These are phyloP conservation scores for Lasiodiplodia citricola DNA, from an alignment of 2,329 filamentous ascomycete genomes.

Conservation along the genomic window DNA sequence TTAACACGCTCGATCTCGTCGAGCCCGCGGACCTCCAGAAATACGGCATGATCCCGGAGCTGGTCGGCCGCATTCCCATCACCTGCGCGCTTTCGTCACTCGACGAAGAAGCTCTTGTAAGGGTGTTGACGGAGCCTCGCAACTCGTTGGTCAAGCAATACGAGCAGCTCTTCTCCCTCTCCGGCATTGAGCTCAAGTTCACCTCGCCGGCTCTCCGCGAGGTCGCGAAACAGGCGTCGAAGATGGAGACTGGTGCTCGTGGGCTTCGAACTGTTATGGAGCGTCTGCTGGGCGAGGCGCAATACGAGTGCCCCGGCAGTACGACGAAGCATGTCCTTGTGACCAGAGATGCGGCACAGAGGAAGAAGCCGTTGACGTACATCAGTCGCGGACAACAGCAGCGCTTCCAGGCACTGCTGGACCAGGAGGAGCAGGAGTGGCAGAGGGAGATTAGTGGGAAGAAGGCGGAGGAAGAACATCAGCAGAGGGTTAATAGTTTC, in stretches of 20 bases:
- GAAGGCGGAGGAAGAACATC: constrained; percentile 6
- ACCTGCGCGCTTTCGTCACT: constrained; percentile 84
- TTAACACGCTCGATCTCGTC: constrained; percentile 71
- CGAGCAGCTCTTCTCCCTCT: constrained; percentile 82
- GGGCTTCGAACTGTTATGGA: constrained; percentile 56
- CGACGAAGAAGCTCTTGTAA: constrained; percentile 69
- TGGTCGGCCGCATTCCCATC: constrained; percentile 94
- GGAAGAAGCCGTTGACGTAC: constrained; percentile 49
- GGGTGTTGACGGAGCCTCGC: constrained; percentile 89
- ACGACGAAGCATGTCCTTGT: constrained; percentile 53
- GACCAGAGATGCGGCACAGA: constrained; percentile 51
- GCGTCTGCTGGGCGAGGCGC: constrained; percentile 51
- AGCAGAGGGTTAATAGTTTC: constrained; percentile 3
- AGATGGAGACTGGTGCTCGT: constrained; percentile 72
- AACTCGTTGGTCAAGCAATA: constrained; percentile 91
- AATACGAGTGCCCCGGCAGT: constrained; percentile 56
- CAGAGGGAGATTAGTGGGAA: constrained; percentile 41
- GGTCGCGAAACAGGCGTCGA: constrained; percentile 73
- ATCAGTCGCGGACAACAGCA: constrained; percentile 50
- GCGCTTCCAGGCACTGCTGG: constrained; percentile 46
- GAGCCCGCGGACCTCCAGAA: constrained; percentile 78
- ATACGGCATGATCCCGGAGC: constrained; percentile 91
- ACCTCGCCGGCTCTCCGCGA: constrained; percentile 81
- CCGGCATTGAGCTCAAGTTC: constrained; percentile 77
- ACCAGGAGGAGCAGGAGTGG: constrained; percentile 54